Evolutionary conservation across 305 asterid species (phyloP), one percentile per base, ranked within the genome.

Genomic region (Solanum hybrid): DNA sequence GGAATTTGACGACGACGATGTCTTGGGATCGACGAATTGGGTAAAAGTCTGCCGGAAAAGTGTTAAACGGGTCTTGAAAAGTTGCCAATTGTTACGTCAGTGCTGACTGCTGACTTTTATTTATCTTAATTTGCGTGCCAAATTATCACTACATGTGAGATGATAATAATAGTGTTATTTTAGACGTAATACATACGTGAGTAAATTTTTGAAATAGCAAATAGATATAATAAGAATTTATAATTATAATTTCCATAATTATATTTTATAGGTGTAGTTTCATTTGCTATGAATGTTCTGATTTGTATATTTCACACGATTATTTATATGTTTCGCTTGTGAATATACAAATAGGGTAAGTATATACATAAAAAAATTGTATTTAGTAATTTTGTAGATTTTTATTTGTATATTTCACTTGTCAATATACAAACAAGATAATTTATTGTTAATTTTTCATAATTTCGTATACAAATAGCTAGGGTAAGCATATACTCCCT

Each of bases 261-360:
- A 1, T 13, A 4, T 14, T 4, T 13, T 13, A 13, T 46, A 13
- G 0, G 3, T 42, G 0, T 4, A 46, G 1, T 46, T 2, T 5
- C n/a, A 2, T 51, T 51, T 51, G 9, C 0, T 51, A 51, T 5
- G 9, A 0, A 56, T 6, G 8, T 2, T 0, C 0, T 51, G 9
- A 51, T 51, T 51, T 5, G n/a, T 51, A 51, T 51, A 51, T 16
- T 51, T 51, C 0, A 0, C 1, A 5, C 1, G 7, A 0, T 14
- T 5, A 0, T 46, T 46, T 14, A 0, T 46, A 51, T 5, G 0
- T 16, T 46, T 51, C 0, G 3, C 7, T 51, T 51, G n/a, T 0
- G 1, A 46, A 46, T 46, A 46, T 46, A 46, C 0, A 46, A 14
- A 46, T 14, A 46, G 0, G 22, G 1, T 46, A 46, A 46, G 7